Evolutionary conservation across 192 early-diverging fungal genomes (phyloP).

Genomic region (Backusella mclennaniae): DNA sequence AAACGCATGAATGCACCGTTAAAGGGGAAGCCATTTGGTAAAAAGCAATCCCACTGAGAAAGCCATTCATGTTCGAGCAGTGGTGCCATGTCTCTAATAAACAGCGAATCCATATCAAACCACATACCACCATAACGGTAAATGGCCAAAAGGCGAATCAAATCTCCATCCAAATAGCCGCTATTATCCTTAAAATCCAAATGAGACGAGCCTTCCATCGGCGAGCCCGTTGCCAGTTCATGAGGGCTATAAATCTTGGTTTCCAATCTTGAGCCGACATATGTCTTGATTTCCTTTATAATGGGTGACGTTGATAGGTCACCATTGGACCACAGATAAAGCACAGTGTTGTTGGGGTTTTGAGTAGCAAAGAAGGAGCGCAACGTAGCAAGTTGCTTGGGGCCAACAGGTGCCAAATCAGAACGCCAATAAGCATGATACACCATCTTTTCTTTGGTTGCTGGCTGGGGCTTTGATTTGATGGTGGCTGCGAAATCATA

Average conservation of each 20-base stretch:
- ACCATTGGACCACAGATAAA: slow-evolving; percentile 46
- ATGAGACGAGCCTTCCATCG: slow-evolving; percentile 35
- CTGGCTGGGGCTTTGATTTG: slow-evolving; percentile 17
- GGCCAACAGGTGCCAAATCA: slow-evolving; percentile 35
- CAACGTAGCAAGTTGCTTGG: slow-evolving; percentile 40
- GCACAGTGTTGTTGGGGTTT: slow-evolving; percentile 25
- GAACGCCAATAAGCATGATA: slow-evolving; percentile 47
- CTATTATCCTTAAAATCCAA: slow-evolving; percentile 34
- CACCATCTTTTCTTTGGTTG: slow-evolving; percentile 15
- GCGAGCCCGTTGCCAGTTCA: slow-evolving; percentile 27
- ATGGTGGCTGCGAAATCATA: slow-evolving; percentile 43
- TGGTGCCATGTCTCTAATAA: slow-evolving; percentile 41
- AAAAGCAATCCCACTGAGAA: slow-evolving; percentile 46
- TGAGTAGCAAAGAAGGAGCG: slow-evolving; percentile 46
- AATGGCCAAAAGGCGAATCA: slow-evolving; percentile 39
- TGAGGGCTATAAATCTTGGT: slow-evolving; percentile 21
- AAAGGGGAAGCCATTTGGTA: slow-evolving; percentile 39
- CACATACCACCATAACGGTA: slow-evolving; percentile 48
- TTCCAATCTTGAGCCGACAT: slow-evolving; percentile 28
- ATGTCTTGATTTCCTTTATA: slow-evolving; percentile 24
- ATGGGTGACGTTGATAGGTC: slow-evolving; percentile 22
- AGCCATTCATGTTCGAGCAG: slow-evolving; percentile 44
- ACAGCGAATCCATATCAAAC: slow-evolving; percentile 49
- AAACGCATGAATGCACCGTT: slow-evolving; percentile 49
- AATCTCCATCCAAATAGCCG: slow-evolving; percentile 45